Evolutionary conservation across 2,329 filamentous ascomycete genomes (phyloP), one percentile per base, ranked within the genome.

Genomic region (Whalleya microplaca): DNA sequence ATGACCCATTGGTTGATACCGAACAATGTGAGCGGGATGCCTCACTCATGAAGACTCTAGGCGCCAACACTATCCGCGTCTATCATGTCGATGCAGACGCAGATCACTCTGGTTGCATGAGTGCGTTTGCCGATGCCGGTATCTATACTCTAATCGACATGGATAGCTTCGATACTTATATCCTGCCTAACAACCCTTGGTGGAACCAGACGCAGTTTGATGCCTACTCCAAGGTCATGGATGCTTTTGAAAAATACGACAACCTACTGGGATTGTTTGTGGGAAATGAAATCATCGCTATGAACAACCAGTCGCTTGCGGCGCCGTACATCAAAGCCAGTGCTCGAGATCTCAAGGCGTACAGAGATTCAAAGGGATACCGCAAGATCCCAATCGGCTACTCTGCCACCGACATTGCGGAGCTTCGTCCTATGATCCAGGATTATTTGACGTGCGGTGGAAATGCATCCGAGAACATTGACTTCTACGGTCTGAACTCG

Each of bases 131-230:
- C 12, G 85, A 92, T 66, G 89, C 86, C 42, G 90, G 90, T 55
- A 94, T 96, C 71, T 96, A 96, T 71, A 75, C 92, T 51, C 87
- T 94, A 71, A 82, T 96, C 48, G 92, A 96, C 73, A 80, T 96
- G 58, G 93, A 92, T 68, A 90, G 87, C 5, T 89, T 90, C 68
- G 75, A 78, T 63, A 88, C 87, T 1, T 87, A 89, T 69, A 88
- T 92, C 62, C 74, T 85, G 61, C 81, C 86, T 40, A 77, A 75
- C 41, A 72, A 76, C 12, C 87, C 88, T 4, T 80, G 80, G 56
- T 96, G 92, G 91, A 93, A 88, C 66, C 69, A 85, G 64, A 84
- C 83, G 7, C 89, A 95, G 75, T 83, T 85, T 64, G 78, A 87
- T 53, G 80, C 80, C 27, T 95, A 90, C 73, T 76, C 82, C 45